These are phyloP conservation scores for Aspergillus sp. DNA, from an alignment of 2,329 filamentous ascomycete species.

Conservation along the genomic window DNA sequence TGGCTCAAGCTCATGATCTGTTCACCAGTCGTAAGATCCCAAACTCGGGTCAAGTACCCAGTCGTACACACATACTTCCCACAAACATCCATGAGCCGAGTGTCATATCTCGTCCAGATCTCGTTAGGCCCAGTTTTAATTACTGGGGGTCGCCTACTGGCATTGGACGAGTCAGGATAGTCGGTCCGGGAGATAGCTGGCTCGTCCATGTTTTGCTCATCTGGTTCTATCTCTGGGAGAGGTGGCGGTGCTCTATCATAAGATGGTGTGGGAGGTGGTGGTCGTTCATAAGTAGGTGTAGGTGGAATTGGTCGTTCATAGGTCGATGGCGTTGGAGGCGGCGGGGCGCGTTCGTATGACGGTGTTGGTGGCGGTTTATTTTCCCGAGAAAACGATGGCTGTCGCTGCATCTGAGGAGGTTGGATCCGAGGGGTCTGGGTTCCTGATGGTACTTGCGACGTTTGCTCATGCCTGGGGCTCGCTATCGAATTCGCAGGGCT, in stretches of 20 bases:
- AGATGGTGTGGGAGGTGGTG: background rate
- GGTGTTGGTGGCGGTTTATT: slow-evolving; percentile 13
- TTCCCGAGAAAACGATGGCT: slow-evolving; percentile 26
- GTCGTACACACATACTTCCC: slow-evolving; percentile 83
- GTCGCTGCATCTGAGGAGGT: slow-evolving; percentile 16
- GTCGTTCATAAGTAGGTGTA: background rate
- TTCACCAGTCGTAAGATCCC: slow-evolving; percentile 79
- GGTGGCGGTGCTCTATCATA: slow-evolving; percentile 11
- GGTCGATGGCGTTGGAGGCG: no score
- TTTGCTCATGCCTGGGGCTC: background rate
- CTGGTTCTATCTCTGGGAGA: slow-evolving; percentile 46
- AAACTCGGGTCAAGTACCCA: slow-evolving; percentile 80
- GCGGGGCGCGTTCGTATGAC: background rate
- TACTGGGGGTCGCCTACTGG: slow-evolving; percentile 77
- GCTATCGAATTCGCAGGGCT: slow-evolving; percentile 10
- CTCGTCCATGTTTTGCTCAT: slow-evolving; percentile 45
- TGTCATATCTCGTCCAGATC: slow-evolving; percentile 81
- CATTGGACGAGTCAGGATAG: slow-evolving; percentile 78
- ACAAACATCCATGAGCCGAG: slow-evolving; percentile 79
- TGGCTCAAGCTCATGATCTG: slow-evolving; percentile 75
- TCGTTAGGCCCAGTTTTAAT: slow-evolving; percentile 68
- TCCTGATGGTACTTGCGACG: no score
- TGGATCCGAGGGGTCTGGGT: slow-evolving; percentile 2
- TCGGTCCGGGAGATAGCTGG: slow-evolving; percentile 52
- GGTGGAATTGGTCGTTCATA: no score